Base-by-base conservation (phyloP, 139 green algal genomes). In the Chlamydomonas schloesseri region DNA sequence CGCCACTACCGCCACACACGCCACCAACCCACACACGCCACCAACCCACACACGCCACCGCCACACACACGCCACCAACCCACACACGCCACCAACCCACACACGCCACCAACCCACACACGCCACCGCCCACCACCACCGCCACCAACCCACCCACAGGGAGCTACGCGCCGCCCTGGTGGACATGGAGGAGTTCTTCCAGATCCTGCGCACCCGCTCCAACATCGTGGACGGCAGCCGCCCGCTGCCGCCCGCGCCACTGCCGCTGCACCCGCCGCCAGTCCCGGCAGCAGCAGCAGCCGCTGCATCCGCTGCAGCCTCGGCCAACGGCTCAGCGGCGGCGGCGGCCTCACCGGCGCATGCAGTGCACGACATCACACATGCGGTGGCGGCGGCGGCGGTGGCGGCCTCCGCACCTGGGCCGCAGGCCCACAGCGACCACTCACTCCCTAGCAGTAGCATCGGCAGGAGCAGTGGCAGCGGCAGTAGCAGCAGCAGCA, bases 111-210 rank as follows among this genome's bases (percentile, higher is more conserved):
- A n/a, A n/a, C n/a, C n/a, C n/a, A n/a, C n/a, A n/a, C n/a, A n/a
- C n/a, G 42, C 42, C 42, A 64, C 55, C 55, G 21, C 18, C 10
- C 55, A 64, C 55, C 55, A 64, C 18, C 55, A 23, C 62, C 46
- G 71, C 60, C 73, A 70, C 65, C 79, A 36, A 58, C 82, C n/a
- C 83, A 89, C 42, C 55, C 97, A 94, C 88, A 91, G 97, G 21
- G 96, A 99, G 91, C 90, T 99, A 69, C 88, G 97, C 14, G 92
- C 96, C 83, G 95, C 90, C 0, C 92, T 99, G 68, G 96, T 99
- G 31, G 97, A 99, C 90, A 98, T 99, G 94, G 96, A 98, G 80
- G 94, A 97, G 53, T 97, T 99, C 87, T 96, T 99, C 71, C 71
- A 91, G 6, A 96, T 99, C 82, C 93, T 99, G 34, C 81, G 77